Conservation (phyloP, 257 asterid genomes). For the Salvia splendens region DNA sequence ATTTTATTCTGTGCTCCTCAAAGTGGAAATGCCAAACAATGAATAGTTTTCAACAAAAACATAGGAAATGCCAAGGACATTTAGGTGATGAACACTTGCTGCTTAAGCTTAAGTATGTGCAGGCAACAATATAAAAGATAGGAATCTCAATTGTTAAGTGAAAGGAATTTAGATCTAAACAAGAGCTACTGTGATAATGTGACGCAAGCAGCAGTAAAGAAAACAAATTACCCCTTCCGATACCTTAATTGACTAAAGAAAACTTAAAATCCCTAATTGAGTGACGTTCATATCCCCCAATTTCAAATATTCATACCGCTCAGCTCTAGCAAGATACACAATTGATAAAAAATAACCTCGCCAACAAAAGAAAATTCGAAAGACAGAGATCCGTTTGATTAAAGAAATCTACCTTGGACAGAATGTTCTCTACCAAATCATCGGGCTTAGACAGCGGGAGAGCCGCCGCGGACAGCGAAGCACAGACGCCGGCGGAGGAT, state of each 20-base stretch:
- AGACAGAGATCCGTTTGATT: background rate
- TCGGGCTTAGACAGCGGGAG: slow-evolving; percentile 48
- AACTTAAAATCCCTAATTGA: slow-evolving; percentile 9
- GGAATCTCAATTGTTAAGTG: background rate
- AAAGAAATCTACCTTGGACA: slow-evolving; percentile 57
- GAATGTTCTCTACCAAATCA: slow-evolving; percentile 56
- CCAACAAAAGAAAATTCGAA: background rate
- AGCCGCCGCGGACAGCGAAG: slow-evolving; percentile 53
- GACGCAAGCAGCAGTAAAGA: background rate
- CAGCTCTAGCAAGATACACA: background rate
- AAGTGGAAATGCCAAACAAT: too few relatives aligned
- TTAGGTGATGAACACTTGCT: too few relatives aligned
- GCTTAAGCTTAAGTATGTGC: too few relatives aligned
- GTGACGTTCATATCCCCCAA: background rate
- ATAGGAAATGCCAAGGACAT: too few relatives aligned
- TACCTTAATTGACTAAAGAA: background rate
- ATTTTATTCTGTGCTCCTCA: too few relatives aligned
- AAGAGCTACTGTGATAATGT: background rate
- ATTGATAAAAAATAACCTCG: background rate
- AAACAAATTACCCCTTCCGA: background rate
- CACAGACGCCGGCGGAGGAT: slow-evolving; percentile 31
- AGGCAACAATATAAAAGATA: too few relatives aligned
- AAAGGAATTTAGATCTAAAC: background rate
- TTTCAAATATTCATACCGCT: background rate
- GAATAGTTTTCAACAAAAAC: too few relatives aligned